These are phyloP conservation scores for Beverwykella pulmonaria DNA, from an alignment of 495 filamentous ascomycete species.

Conservation along the genomic window DNA sequence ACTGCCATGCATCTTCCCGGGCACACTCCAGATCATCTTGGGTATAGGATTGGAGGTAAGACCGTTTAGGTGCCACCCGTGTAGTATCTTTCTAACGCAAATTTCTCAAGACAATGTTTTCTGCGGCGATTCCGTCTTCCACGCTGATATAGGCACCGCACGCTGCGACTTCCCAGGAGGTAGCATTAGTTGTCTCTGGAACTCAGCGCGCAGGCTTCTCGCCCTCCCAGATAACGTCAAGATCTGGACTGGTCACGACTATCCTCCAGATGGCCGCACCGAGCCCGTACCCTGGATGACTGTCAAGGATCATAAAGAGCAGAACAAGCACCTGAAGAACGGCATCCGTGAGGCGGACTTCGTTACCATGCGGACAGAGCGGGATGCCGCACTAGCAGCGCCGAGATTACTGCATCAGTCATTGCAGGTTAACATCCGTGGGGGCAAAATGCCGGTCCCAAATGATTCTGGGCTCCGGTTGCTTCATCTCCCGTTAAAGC, in stretches of 20 bases:
- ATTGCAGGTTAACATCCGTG: slow-evolving; percentile 63
- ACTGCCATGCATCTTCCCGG: slow-evolving; percentile 60
- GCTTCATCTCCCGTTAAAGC: slow-evolving; percentile 52
- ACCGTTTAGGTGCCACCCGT: neutral
- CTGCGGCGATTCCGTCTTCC: slow-evolving; percentile 63
- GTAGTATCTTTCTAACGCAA: neutral
- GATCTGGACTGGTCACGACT: slow-evolving; percentile 54
- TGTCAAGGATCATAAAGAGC: slow-evolving; percentile 53
- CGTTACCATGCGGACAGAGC: slow-evolving; percentile 50
- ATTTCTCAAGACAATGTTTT: slow-evolving; percentile 55
- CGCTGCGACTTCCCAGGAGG: slow-evolving; percentile 65
- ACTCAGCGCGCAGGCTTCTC: slow-evolving; percentile 53
- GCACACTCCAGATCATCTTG: slow-evolving; percentile 65
- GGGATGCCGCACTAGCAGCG: slow-evolving; percentile 54
- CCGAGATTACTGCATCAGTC: slow-evolving; percentile 59
- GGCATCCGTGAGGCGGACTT: slow-evolving; percentile 53
- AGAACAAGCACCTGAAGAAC: slow-evolving; percentile 58
- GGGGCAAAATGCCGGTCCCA: slow-evolving; percentile 50
- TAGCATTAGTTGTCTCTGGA: slow-evolving; percentile 50
- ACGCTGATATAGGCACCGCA: slow-evolving; percentile 61
- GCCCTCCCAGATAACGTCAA: slow-evolving; percentile 47
- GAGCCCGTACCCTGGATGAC: slow-evolving; percentile 51
- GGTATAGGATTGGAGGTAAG: slow-evolving; percentile 56
- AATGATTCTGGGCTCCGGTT: slow-evolving; percentile 45
- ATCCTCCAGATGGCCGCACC: slow-evolving; percentile 42